Percentiles rank a stretch among this genome's conserved stretches.
These are phyloP conservation scores for Blepharisma undulans DNA, from an alignment of 169 alveolate genomes.

Conservation along the genomic window DNA sequence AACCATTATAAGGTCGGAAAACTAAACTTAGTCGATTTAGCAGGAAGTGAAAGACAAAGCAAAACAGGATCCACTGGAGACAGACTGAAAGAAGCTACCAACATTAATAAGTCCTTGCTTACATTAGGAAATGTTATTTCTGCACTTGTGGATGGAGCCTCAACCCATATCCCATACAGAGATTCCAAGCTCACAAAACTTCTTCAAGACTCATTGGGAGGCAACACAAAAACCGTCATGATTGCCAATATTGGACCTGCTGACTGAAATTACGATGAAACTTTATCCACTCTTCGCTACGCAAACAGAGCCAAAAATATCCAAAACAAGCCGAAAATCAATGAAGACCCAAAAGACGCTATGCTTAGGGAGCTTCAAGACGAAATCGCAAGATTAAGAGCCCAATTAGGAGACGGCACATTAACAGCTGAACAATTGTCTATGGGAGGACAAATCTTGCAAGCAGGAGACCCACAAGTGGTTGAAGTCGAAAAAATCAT, in stretches of 20 bases:
- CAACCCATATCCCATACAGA: constrained; percentile 94
- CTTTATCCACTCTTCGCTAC: constrained; percentile 89
- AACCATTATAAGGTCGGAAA: constrained; percentile 31
- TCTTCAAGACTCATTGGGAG: constrained; percentile 94
- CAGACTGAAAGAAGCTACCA: constrained; percentile 91
- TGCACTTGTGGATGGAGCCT: constrained; percentile 86
- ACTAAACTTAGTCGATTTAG: constrained; percentile 93
- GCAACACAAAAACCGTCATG: constrained; percentile 94
- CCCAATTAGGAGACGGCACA: constrained; percentile 58
- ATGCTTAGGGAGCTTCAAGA: constrained; percentile 83
- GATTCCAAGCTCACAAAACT: constrained; percentile 95
- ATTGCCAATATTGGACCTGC: constrained; percentile 93
- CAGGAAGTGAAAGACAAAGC: constrained; percentile 94
- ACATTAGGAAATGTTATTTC: constrained; percentile 92
- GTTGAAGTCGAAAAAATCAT: constrained; percentile 69
- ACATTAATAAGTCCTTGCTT: constrained; percentile 88
- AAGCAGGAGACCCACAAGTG: constrained; percentile 42
- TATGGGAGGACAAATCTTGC: constrained; percentile 12
- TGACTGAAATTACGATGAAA: constrained; percentile 90
- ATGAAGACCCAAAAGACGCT: constrained; percentile 92
- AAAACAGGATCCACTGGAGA: constrained; percentile 89
- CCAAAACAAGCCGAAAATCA: constrained; percentile 89
- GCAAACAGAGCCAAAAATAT: constrained; percentile 91
- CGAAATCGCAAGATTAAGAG: constrained; percentile 78
- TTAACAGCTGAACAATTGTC: not conserved